These are phyloP conservation scores for Fusarium nanum DNA, from an alignment of 2,329 filamentous ascomycete genomes.

Conservation along the genomic window DNA sequence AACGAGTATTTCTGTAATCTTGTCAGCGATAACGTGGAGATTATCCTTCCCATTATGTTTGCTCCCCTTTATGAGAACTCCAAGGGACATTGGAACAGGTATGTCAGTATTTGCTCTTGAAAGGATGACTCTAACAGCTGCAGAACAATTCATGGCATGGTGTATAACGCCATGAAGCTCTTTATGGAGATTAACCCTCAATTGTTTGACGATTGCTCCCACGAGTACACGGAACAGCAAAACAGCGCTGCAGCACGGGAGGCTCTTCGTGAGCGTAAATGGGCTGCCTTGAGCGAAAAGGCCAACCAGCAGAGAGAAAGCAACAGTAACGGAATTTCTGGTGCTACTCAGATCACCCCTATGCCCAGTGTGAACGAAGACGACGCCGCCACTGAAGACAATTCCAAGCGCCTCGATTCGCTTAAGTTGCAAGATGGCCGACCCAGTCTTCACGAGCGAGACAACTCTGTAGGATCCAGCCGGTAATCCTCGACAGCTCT, in stretches of 20 bases:
- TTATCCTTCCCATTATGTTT: conserved; percentile 99
- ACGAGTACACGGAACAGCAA: conserved; percentile 97
- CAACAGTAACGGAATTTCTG: conserved; percentile 47
- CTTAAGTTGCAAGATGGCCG: conserved; percentile 87
- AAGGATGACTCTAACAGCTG: too few relatives aligned
- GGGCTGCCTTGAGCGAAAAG: conserved; percentile 86
- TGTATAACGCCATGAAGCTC: conserved; percentile 99
- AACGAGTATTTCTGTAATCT: conserved; percentile 99
- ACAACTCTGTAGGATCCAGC: conserved; percentile 69
- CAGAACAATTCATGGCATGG: conserved; percentile 99
- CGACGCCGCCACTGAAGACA: conserved; percentile 83
- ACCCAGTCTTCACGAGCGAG: conserved; percentile 67
- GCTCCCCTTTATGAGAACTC: conserved; percentile 98
- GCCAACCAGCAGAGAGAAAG: conserved; percentile 74
- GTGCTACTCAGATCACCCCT: conserved; percentile 54
- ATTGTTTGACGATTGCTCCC: conserved; percentile 97
- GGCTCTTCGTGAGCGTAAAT: conserved; percentile 83
- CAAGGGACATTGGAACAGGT: conserved; percentile 99
- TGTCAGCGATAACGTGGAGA: conserved; percentile 98
- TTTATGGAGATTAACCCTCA: conserved; percentile 99
- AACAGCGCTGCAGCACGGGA: conserved; percentile 90
- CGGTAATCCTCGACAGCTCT: conserved; percentile 54
- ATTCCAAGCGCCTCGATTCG: conserved; percentile 87
- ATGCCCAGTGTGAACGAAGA: conserved; percentile 75
- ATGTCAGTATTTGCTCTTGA: conserved; percentile 47